phyloP scores from a whole-genome alignment of 768 basidiomycete species.

The Suillus alpinus region DNA sequence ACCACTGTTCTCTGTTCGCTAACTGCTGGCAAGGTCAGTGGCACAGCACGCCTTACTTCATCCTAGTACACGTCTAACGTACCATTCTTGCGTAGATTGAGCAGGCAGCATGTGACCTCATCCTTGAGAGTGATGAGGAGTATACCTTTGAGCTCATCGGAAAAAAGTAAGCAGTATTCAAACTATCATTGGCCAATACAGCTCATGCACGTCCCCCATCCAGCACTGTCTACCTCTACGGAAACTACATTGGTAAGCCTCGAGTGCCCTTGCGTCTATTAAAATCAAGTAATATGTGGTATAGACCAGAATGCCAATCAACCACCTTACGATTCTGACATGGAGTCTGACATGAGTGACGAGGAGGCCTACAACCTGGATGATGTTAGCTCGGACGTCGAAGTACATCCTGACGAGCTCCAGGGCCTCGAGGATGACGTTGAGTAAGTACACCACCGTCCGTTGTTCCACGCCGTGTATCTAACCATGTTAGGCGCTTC shows the following conservation, averaged over 20 bases:
- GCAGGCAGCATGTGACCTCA: slow-evolving; percentile 67
- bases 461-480: not conserved
- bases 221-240: slow-evolving; percentile 74
- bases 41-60: not conserved
- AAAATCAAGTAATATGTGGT: slow-evolving; percentile 3
- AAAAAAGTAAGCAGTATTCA: slow-evolving; percentile 62
- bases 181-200: not conserved
- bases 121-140: slow-evolving; percentile 63
- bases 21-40: slow-evolving; percentile 73
- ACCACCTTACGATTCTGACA: slow-evolving; percentile 47
- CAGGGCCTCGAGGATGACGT: slow-evolving; percentile 41
- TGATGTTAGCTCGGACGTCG: slow-evolving; percentile 82
- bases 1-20: slow-evolving; percentile 74
- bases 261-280: not conserved
- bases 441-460: slow-evolving; percentile 36
- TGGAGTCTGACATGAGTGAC: slow-evolving; percentile 40
- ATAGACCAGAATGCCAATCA: slow-evolving; percentile 55
- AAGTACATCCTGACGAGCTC: slow-evolving; percentile 63
- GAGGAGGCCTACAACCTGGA: slow-evolving; percentile 60
- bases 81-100: slow-evolving; percentile 54
- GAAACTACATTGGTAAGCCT: slow-evolving; percentile 76
- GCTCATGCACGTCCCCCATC: slow-evolving; percentile 1
- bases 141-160: slow-evolving; percentile 72
- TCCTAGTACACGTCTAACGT: not conserved
- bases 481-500: slow-evolving; percentile 47